Conservation (phyloP, 768 basidiomycete genomes). For the Leccinum subtestaceum region DNA sequence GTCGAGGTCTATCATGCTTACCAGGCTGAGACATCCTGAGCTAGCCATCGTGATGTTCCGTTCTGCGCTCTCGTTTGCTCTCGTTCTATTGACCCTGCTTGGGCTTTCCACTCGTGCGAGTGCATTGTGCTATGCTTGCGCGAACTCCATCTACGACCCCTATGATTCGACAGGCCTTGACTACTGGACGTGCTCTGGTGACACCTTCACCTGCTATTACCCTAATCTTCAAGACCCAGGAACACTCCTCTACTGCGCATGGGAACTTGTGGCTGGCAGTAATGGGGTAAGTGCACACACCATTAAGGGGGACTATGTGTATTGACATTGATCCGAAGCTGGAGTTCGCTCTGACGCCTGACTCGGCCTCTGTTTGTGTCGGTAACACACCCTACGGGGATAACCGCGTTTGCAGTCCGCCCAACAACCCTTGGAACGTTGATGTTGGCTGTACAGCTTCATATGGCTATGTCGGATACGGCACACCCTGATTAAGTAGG, state of each 20-base stretch:
- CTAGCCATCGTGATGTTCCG: not conserved
- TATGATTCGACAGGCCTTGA: constrained; percentile 2
- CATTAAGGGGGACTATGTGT: not conserved
- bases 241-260: constrained; percentile 7
- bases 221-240: constrained; percentile 4
- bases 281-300: not conserved
- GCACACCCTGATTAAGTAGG: too few relatives aligned
- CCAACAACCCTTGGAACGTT: constrained; percentile 6
- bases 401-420: constrained; percentile 1
- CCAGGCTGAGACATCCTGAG: too few relatives aligned
- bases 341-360: not conserved
- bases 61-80: not conserved
- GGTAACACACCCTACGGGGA: not conserved
- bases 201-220: constrained; percentile 11
- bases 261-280: not conserved
- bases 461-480: not conserved
- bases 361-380: constrained; percentile 3
- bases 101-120: not conserved
- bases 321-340: not conserved
- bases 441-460: not conserved
- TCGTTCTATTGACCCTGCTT: constrained; percentile 1
- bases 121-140: constrained; percentile 3
- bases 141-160: constrained; percentile 2
- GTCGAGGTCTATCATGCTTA: not conserved
- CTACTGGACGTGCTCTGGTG: constrained; percentile 10